These are phyloP conservation scores for Dichotomocladium elegans DNA, from an alignment of 371 early-diverging fungal genomes.

Conservation along the genomic window DNA sequence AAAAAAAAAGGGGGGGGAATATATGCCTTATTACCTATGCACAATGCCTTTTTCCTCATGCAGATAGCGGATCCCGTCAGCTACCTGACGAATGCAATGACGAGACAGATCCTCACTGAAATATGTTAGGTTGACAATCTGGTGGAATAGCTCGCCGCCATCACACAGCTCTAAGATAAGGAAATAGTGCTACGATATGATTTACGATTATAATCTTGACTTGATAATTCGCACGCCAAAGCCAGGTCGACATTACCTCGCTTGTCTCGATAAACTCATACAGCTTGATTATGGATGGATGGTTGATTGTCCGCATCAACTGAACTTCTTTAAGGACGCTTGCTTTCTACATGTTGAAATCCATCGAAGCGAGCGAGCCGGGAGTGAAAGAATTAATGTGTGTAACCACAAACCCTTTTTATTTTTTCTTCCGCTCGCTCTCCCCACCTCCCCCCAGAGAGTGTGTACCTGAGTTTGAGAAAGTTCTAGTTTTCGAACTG, in stretches of 20 bases:
- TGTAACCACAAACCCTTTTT: not conserved
- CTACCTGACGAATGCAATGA: conserved; percentile 85
- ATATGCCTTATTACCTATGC: conserved; percentile 76
- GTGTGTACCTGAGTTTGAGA: conserved; percentile 14
- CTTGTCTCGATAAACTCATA: conserved; percentile 62
- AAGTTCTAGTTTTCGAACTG: conserved; percentile 56
- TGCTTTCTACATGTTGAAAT: conserved; percentile 49
- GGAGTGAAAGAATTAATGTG: not conserved
- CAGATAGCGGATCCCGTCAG: conserved; percentile 83
- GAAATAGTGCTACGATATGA: conserved; percentile 57
- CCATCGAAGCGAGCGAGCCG: not conserved
- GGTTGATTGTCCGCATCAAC: conserved; percentile 76
- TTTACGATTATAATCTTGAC: conserved; percentile 3
- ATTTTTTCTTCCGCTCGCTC: not conserved
- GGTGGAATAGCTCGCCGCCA: conserved; percentile 88
- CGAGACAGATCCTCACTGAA: conserved; percentile 76
- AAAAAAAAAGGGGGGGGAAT: not conserved
- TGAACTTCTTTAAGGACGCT: conserved; percentile 84
- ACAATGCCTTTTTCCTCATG: conserved; percentile 87
- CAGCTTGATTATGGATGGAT: conserved; percentile 77
- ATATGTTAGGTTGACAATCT: conserved; percentile 76
- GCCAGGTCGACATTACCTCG: conserved; percentile 56
- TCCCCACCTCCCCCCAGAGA: not conserved
- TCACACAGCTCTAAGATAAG: conserved; percentile 79
- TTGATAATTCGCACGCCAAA: too few species aligned